These are phyloP conservation scores for Neospermospora avenae DNA, from an alignment of 2,329 filamentous ascomycete species.

Conservation along the genomic window DNA sequence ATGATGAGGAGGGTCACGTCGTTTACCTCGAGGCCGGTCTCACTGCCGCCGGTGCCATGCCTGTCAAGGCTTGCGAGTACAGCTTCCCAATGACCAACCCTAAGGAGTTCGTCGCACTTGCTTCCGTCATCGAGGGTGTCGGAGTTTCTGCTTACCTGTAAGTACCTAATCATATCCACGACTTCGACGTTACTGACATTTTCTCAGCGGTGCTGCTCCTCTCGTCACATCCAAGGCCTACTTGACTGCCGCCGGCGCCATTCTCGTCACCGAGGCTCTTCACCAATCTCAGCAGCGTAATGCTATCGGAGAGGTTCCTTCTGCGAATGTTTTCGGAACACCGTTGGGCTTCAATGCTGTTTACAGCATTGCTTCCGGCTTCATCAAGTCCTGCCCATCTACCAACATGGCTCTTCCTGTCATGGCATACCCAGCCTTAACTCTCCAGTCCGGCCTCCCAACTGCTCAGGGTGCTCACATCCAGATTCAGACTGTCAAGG, in stretches of 20 bases:
- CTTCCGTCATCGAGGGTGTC: constrained; percentile 53
- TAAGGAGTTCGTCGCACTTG: constrained; percentile 50
- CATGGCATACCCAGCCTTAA: constrained; percentile 54
- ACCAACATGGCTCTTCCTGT: constrained; percentile 55
- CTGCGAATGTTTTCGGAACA: constrained; percentile 57
- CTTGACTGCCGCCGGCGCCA: constrained; percentile 59
- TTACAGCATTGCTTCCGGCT: constrained; percentile 59
- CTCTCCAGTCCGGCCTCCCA: constrained; percentile 28
- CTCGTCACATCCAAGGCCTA: constrained; percentile 55
- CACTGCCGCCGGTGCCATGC: constrained; percentile 44
- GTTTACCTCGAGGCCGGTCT: constrained; percentile 49
- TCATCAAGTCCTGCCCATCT: constrained; percentile 56
- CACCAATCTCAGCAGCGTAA: constrained; percentile 60
- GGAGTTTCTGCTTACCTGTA: constrained; percentile 57
- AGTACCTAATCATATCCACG: not conserved
- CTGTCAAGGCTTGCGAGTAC: constrained; percentile 57
- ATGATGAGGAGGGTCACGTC: constrained; percentile 58
- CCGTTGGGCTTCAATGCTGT: constrained; percentile 57
- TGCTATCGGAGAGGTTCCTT: constrained; percentile 47
- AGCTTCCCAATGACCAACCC: constrained; percentile 49
- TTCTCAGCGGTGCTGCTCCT: constrained; percentile 50
- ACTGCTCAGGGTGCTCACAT: constrained; percentile 23
- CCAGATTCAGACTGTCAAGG: constrained; percentile 28
- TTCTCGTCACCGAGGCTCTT: constrained; percentile 64
- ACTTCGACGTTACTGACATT: not conserved